Percentiles rank a stretch among this genome's conserved stretches.
Conservation (phyloP, 169 alveolate species). For the Eimeria acervulina region DNA sequence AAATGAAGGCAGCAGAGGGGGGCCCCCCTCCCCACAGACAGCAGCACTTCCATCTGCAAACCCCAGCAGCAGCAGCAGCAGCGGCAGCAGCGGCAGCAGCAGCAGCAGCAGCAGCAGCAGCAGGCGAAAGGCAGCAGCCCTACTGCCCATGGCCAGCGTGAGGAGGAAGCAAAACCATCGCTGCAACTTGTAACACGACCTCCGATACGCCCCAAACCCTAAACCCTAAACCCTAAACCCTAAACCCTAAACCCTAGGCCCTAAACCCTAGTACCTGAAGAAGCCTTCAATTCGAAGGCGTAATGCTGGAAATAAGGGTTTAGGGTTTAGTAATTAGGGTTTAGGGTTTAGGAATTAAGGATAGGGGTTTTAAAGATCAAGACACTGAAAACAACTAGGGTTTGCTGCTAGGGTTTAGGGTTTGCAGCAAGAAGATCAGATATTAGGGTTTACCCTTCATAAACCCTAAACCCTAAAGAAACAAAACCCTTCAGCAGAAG, state of each 20-base stretch:
- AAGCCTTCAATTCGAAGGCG: neutral
- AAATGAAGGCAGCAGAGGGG: neutral
- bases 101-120: neutral
- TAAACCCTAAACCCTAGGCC: slow-evolving; percentile 58
- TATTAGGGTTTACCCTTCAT: neutral
- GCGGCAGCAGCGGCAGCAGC: slow-evolving; percentile 28
- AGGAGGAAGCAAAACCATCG: neutral
- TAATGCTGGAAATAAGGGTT: slow-evolving; percentile 5
- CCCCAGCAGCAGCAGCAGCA: slow-evolving; percentile 27
- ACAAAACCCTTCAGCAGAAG: too few relatives aligned
- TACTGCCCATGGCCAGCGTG: neutral
- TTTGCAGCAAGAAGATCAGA: neutral
- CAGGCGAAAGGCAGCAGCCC: neutral
- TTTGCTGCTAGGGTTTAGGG: slow-evolving; percentile 3
- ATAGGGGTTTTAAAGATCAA: neutral
- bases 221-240: slow-evolving; percentile 52
- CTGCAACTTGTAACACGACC: slow-evolving; percentile 13
- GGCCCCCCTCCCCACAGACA: neutral
- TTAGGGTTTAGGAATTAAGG: slow-evolving; percentile 48
- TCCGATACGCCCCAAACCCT: neutral
- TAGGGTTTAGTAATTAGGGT: slow-evolving; percentile 50
- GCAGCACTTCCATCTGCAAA: neutral
- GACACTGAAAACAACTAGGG: neutral
- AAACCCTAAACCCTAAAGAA: too few relatives aligned
- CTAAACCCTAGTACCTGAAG: slow-evolving; percentile 33